Conservation (phyloP, 2,329 filamentous ascomycete genomes). For the Botrytis sinoallii region DNA sequence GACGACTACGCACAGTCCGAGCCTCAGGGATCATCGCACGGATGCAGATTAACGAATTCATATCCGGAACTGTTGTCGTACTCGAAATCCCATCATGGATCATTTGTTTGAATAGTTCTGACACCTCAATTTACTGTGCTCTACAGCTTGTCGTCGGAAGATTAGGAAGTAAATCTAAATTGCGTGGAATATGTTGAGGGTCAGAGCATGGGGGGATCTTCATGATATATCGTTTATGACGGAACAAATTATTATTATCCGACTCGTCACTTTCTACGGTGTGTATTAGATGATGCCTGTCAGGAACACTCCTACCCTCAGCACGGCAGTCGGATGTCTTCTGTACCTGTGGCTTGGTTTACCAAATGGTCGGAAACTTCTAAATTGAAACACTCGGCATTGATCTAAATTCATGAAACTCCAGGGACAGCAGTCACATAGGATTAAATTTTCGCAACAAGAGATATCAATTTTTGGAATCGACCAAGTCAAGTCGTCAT, state of each 20-base stretch:
- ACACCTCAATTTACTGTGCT: background rate
- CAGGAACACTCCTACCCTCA: background rate
- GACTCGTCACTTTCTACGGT: conserved; percentile 1
- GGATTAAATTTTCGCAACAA: background rate
- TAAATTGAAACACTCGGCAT: background rate
- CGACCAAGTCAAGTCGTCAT: background rate
- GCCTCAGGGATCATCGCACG: background rate
- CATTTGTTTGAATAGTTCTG: background rate
- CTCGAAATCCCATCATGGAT: background rate
- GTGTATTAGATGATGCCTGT: background rate
- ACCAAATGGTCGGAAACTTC: background rate
- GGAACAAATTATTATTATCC: background rate
- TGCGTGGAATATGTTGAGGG: background rate
- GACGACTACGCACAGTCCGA: background rate
- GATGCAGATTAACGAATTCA: background rate
- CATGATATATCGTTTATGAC: background rate
- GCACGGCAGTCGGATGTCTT: background rate
- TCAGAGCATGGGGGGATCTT: background rate
- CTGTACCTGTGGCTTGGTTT: background rate
- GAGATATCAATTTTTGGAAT: background rate
- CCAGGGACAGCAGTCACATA: background rate
- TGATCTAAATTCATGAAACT: background rate
- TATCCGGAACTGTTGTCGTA: background rate
- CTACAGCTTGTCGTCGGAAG: background rate
- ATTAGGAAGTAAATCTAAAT: background rate